These are phyloP conservation scores for Quercus agrifolia DNA, from an alignment of 306 rosid genomes.

Conservation along the genomic window DNA sequence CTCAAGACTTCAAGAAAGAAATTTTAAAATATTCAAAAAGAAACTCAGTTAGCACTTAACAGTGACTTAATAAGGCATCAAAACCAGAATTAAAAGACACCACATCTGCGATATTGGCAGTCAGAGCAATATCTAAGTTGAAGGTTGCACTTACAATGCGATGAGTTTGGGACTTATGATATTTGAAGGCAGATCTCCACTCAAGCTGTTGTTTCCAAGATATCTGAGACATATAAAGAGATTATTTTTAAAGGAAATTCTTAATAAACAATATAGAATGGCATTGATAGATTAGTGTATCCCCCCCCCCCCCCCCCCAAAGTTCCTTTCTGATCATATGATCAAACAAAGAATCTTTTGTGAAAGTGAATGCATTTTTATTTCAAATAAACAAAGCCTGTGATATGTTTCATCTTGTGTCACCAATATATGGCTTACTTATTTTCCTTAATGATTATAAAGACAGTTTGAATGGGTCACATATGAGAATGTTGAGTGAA, in stretches of 20 bases:
- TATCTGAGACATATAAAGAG: slow-evolving; percentile 18
- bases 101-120: background rate
- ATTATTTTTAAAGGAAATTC: background rate
- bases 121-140: background rate
- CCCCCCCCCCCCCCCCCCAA: too few species aligned
- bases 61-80: background rate
- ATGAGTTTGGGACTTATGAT: slow-evolving; percentile 24
- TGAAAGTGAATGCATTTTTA: background rate
- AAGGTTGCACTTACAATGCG: slow-evolving; percentile 31
- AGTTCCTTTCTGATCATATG: background rate
- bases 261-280: background rate
- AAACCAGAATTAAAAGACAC: background rate
- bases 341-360: background rate
- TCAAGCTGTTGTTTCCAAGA: slow-evolving; percentile 35
- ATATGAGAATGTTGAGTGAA: background rate
- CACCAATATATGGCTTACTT: background rate
- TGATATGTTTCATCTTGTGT: background rate
- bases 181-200: slow-evolving; percentile 26
- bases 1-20: background rate
- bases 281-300: background rate
- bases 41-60: background rate
- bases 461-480: background rate
- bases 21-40: background rate
- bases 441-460: background rate
- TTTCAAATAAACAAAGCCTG: background rate